A percentile compares a stretch with the other conserved stretches of the same genome.
Evolutionary conservation across 2,329 filamentous ascomycete genomes (phyloP).

Genomic region (Davidsoniella eucalypti): DNA sequence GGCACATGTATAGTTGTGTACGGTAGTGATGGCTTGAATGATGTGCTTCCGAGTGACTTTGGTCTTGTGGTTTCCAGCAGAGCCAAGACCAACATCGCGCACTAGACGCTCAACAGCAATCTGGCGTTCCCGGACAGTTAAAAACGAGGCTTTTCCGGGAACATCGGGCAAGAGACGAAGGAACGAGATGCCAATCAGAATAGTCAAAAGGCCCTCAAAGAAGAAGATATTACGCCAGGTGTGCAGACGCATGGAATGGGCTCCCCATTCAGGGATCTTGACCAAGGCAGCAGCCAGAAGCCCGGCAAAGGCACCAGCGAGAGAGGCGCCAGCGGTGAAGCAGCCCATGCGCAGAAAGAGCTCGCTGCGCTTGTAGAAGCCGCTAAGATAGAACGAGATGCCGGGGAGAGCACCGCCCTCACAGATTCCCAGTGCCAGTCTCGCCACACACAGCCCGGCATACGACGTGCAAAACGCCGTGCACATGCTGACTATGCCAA

Average conservation of each 20-base stretch:
- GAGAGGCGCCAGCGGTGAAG: constrained; percentile 36
- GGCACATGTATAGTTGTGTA: constrained; percentile 43
- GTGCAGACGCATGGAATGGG: constrained; percentile 25
- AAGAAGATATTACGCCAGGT: constrained; percentile 46
- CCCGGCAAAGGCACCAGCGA: constrained; percentile 42
- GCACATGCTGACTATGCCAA: constrained; percentile 37
- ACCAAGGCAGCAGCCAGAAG: constrained; percentile 36
- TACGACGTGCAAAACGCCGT: constrained; percentile 36
- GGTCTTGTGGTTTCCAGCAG: constrained; percentile 21
- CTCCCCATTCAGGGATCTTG: constrained; percentile 35
- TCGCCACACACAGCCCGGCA: constrained; percentile 27
- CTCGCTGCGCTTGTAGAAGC: constrained; percentile 40
- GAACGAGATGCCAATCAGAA: constrained; percentile 29
- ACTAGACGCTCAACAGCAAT: constrained; percentile 36
- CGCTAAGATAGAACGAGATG: constrained; percentile 38
- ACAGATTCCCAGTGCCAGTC: constrained; percentile 35
- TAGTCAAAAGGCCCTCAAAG: constrained; percentile 41
- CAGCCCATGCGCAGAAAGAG: constrained; percentile 38
- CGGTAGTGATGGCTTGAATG: constrained; percentile 33
- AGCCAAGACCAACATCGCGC: constrained; percentile 20
- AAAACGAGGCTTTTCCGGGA: constrained; percentile 30
- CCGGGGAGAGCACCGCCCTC: constrained; percentile 43
- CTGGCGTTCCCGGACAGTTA: constrained; percentile 34
- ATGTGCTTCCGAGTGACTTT: constrained; percentile 32
- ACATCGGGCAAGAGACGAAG: constrained; percentile 35